Base-by-base conservation (phyloP, 306 rosid species). In the peach (Prunus persica) region DNA sequence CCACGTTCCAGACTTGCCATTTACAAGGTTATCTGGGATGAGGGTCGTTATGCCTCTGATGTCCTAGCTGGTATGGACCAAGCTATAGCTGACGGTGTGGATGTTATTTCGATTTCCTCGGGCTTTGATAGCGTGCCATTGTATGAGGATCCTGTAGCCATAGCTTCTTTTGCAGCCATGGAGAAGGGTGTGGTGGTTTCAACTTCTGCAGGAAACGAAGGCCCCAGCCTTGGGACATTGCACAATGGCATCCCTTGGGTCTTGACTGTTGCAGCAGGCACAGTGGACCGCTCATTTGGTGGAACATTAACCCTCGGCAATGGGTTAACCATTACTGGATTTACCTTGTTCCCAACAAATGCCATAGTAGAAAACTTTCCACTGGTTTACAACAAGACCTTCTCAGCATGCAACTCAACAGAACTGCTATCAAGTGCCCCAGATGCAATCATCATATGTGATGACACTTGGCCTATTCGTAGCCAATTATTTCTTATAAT, bases 81-180 rank as follows among this genome's bases (percentile, higher is more conserved):
- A 27, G 87, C 87, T 5, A 64, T 80, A 25, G 77, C 67, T 3
- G 87, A 80, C 43, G 84, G 80, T 4, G 84, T 84, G 3, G 82
- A 84, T 27, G 84, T 77, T 2, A 52, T 84, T 47, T 77, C 82
- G 0, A 50, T 77, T 20, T 73, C 87, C 9, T 2, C 74, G 0
- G 67, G 83, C 2, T 55, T 16, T 50, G 71, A 70, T 20, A 3
- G 11, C 24, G 22, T 30, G n/a, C 57, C 62, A 5, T 34, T 76
- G 20, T 74, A 76, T 6, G 78, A 76, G 34, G 81, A 81, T 46
- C 77, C 84, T 0, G 11, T 81, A 3, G 81, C 81, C 11, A 64
- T 81, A 54, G 81, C 74, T 9, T 65, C 81, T 5, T 81, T 81
- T 50, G 81, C 81, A 6, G 84, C 84, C 43, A 71, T 61, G 69